Base-by-base conservation (phyloP, 495 filamentous ascomycete species). In the Daldinia grandis region DNA sequence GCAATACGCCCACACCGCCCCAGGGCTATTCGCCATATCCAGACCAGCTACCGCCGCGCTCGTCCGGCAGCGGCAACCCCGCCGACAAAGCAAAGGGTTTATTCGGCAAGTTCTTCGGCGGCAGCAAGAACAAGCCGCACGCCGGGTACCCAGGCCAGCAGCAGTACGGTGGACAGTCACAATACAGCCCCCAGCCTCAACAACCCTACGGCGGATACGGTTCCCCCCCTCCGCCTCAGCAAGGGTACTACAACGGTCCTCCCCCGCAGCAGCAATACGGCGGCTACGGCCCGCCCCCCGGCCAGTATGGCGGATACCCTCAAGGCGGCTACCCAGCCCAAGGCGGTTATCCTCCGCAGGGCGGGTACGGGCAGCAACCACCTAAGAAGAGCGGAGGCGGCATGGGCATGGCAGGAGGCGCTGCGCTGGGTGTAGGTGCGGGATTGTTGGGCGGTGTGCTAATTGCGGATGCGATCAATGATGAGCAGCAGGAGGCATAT, bases 381-480 rank as follows among this genome's bases (percentile, higher is more conserved):
- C 50, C 33, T n/a, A 76, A 69, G 65, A 77, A 66, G 55, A 84
- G 83, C 42, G 76, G 83, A 38, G 76, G 83, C 44, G 89, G 90
- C 0, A 84, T 93, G 82, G 92, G 91, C 21, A 82, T 82, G 47
- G 87, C 82, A 1, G 91, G 91, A 50, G 91, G 87, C 27, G 91
- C 90, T 8, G 93, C 92, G 17, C 78, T 95, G 65, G 93, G 93
- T 77, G 74, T 92, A 8, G 93, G 92, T 51, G 93, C 89, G 61
- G 93, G 93, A 59, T 66, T 96, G 72, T 42, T 94, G 3, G 92
- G 92, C 65, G 92, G 92, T 10, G 80, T 83, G 69, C 53, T 94
- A 75, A 74, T 96, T 42, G 90, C 84, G 3, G 85, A 91, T 73
- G 89, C 87, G 9, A 81, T 93, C 50, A 76, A 88, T 49, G 89